Evolutionary conservation across 768 basidiomycete species (phyloP), one percentile per base, ranked within the genome.

Genomic region (Leccinum longicurvipes): DNA sequence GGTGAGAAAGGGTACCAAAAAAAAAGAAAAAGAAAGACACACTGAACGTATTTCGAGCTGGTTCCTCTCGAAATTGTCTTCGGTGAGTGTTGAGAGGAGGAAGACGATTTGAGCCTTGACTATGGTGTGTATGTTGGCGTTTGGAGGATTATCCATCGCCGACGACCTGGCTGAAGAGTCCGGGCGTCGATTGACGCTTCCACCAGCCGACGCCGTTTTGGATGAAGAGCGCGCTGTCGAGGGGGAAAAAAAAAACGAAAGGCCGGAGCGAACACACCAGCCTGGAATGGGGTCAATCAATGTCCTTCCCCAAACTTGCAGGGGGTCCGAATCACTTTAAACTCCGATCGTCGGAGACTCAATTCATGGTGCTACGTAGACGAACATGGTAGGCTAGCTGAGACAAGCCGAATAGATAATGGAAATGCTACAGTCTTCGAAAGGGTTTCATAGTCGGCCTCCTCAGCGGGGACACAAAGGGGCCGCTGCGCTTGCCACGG

Each of bases 51-150:
- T 97, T 77, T 99, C 95, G 54, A 84, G 76, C 70, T 94, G 88
- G 74, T 97, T 93, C 69, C 91, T 84, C 69, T 92, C 91, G 71
- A 93, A 99, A 75, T 93, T 94, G 66, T 98, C 96, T 76, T 98
- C 96, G 56, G 92, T 93, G 59, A 98, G 84, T 25, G 93, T 98
- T 27, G 92, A 93, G 62, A 99, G 82, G 56, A 98, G 82, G 76
- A 99, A 98, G 63, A 96, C 94, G 69, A 99, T 95, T 80, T 99
- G 95, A 57, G 95, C 90, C 75, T 91, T 91, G 77, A 93, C 91
- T 73, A 93, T 93, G 70, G 89, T 92, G 74, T 91, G 86, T 69
- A 93, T 91, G 73, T 90, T 91, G 71, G 87, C 85, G 70, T 74
- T 86, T 75, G 87, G 83, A 79, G 87, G 83, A 71, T 83, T 88